phyloP scores from a whole-genome alignment of 129 eudicot species.

The Escallonia herrerae region DNA sequence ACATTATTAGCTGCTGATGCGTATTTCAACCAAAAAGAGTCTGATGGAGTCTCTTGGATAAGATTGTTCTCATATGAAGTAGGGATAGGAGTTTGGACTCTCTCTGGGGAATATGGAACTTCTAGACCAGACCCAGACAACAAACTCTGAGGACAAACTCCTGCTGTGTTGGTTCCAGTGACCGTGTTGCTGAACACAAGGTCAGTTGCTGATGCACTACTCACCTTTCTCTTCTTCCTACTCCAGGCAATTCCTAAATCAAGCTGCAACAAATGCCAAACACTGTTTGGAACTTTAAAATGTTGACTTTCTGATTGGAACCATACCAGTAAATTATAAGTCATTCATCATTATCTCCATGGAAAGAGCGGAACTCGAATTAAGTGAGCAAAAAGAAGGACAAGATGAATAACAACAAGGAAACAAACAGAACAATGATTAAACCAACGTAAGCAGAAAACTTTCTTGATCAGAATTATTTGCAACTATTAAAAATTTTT shows the following conservation, averaged over 20 bases:
- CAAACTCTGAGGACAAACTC: too few relatives aligned
- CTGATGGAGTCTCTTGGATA: background rate
- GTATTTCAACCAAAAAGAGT: background rate
- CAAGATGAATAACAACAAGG: background rate
- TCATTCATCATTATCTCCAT: background rate
- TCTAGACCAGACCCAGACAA: background rate
- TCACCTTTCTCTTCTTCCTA: slow-evolving; percentile 3
- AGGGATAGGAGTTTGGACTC: background rate
- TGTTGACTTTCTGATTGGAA: background rate
- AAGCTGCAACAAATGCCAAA: slow-evolving; percentile 7
- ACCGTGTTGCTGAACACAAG: too few relatives aligned
- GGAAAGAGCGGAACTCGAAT: background rate
- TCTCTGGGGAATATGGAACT: background rate
- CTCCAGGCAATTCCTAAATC: slow-evolving; percentile 3
- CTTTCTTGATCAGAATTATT: too few relatives aligned
- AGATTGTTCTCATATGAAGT: background rate
- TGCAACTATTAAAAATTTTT: too few relatives aligned
- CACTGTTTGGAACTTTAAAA: background rate
- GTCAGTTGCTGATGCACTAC: background rate
- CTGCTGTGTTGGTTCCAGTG: too few relatives aligned
- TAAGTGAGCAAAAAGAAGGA: background rate
- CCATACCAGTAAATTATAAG: background rate
- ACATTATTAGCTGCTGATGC: too few relatives aligned
- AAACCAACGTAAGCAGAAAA: too few relatives aligned
- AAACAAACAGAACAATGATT: background rate